Conservation (phyloP, 2,329 filamentous ascomycete species). For the Penicillium sp. region DNA sequence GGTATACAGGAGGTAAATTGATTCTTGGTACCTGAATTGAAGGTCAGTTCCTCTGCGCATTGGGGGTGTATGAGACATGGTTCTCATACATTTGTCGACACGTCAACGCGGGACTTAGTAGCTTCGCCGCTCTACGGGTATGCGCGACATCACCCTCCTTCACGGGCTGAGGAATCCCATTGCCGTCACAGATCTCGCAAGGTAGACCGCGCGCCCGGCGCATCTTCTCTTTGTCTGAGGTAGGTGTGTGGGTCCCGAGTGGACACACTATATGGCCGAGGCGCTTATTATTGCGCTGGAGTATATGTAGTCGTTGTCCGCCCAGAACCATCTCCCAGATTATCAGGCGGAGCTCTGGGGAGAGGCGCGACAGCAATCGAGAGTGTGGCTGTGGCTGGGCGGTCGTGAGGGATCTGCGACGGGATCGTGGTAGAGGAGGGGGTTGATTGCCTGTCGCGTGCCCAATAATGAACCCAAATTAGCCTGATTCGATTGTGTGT, state of each 20-base stretch:
- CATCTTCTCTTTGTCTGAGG: neutral
- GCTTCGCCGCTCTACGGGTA: neutral
- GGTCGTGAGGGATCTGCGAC: conserved; percentile 9
- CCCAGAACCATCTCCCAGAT: conserved; percentile 39
- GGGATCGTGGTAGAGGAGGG: conserved; percentile 16
- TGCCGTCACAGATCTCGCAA: conserved; percentile 37
- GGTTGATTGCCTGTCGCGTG: conserved; percentile 31
- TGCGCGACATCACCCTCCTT: conserved; percentile 19
- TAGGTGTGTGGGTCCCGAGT: neutral
- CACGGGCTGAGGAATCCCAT: conserved; percentile 27
- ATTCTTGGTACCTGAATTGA: conserved; percentile 35
- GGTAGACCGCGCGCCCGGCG: neutral
- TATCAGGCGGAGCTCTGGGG: conserved; percentile 37
- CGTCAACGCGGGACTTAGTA: conserved; percentile 32
- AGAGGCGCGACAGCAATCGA: conserved; percentile 32
- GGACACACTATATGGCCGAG: conserved; percentile 37
- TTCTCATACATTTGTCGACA: conserved; percentile 38
- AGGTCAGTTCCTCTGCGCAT: neutral
- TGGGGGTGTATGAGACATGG: neutral
- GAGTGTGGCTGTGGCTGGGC: conserved; percentile 26
- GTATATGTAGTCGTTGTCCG: conserved; percentile 34
- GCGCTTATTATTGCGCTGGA: conserved; percentile 32
- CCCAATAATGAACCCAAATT: neutral
- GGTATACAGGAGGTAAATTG: conserved; percentile 36
- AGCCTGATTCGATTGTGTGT: neutral